These are phyloP conservation scores for Morella rubra DNA, from an alignment of 306 rosid species.

Conservation along the genomic window DNA sequence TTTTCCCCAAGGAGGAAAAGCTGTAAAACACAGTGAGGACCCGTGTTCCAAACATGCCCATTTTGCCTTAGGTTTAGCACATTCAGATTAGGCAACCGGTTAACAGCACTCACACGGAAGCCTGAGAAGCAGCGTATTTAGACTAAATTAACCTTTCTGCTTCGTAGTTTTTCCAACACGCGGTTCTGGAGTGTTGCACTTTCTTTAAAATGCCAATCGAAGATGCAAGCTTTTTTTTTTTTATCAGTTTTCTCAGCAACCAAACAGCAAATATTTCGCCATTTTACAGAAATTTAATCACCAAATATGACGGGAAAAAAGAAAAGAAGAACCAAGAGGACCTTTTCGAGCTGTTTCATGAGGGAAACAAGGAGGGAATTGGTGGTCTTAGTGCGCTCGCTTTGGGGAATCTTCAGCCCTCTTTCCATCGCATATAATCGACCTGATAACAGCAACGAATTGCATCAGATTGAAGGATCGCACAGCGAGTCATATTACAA, in stretches of 20 bases:
- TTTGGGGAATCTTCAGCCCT: constrained; percentile 84
- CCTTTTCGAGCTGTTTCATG: constrained; percentile 98
- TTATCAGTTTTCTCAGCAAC: background rate
- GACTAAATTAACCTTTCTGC: background rate
- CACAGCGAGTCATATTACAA: background rate
- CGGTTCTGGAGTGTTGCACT: too few species aligned
- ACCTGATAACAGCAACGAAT: constrained; percentile 43
- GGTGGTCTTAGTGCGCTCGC: constrained; percentile 90
- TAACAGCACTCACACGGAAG: background rate
- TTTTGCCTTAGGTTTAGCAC: too few species aligned
- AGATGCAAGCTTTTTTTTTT: too few species aligned
- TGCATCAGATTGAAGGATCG: background rate
- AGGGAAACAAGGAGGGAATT: constrained; percentile 87
- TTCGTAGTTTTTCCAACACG: too few species aligned
- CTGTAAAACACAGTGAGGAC: background rate
- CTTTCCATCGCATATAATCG: constrained; percentile 97
- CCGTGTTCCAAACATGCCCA: too few species aligned
- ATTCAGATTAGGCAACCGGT: constrained; percentile 13
- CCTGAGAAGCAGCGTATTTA: constrained; percentile 27
- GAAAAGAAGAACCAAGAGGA: constrained; percentile 5
- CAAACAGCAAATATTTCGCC: background rate
- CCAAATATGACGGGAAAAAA: background rate
- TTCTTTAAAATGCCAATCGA: too few species aligned
- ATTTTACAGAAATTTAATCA: background rate
- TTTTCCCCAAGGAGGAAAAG: background rate